Conservation (phyloP, 345 rosid genomes). For the Chamaenerion angustifolium region DNA sequence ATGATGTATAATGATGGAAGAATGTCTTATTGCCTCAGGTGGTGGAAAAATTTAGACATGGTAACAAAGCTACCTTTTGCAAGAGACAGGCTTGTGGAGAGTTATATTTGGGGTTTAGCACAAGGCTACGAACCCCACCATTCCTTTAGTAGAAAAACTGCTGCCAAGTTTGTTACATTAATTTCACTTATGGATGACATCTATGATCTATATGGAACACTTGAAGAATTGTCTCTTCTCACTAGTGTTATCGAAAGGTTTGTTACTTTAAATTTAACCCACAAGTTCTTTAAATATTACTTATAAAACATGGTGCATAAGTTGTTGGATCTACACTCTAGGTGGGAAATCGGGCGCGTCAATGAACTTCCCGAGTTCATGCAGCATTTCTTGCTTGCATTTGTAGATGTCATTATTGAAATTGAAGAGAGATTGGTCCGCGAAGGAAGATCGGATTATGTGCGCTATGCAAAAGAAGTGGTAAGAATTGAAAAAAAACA, state of each 20-base stretch:
- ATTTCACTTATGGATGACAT: conserved; percentile 12
- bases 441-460: conserved; percentile 7
- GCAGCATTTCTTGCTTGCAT: conserved; percentile 16
- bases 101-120: conserved; percentile 5
- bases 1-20: too few species aligned
- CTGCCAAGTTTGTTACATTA: not conserved
- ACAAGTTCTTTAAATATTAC: not conserved
- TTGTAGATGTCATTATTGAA: conserved; percentile 16
- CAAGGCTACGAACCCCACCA: conserved; percentile 3
- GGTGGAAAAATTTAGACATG: conserved; percentile 13
- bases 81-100: conserved; percentile 8
- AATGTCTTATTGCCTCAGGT: too few species aligned
- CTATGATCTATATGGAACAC: conserved; percentile 9
- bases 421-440: conserved; percentile 8
- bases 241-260: conserved; percentile 8
- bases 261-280: not conserved
- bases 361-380: conserved; percentile 18
- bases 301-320: too few species aligned
- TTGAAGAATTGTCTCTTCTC: conserved; percentile 5
- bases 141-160: not conserved
- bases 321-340: not conserved
- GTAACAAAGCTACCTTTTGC: conserved; percentile 6
- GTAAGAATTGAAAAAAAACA: too few species aligned
- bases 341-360: conserved; percentile 18
- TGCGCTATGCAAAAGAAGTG: conserved; percentile 15